These are phyloP conservation scores for Dujonia santamariae DNA, from an alignment of 1,139 yeast species.

Conservation along the genomic window DNA sequence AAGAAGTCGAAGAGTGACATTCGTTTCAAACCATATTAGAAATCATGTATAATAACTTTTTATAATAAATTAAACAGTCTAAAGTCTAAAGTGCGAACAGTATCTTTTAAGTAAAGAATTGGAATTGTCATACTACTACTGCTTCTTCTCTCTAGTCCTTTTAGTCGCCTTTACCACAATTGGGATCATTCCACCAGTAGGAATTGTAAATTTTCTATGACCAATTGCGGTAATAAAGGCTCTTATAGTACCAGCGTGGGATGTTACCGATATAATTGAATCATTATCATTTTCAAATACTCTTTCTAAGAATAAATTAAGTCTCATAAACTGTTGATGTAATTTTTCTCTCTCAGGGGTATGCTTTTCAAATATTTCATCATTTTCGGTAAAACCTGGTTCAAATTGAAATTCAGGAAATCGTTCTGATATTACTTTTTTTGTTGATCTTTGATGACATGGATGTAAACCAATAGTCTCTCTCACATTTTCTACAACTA, in stretches of 20 bases:
- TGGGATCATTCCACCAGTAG: constrained; percentile 70
- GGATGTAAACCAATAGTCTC: constrained; percentile 68
- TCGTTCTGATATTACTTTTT: constrained; percentile 19
- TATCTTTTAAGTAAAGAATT: too few relatives aligned
- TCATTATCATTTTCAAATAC: constrained; percentile 39
- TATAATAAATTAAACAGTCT: not conserved
- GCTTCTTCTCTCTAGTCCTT: constrained; percentile 3
- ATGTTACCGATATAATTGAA: constrained; percentile 47
- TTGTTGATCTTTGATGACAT: constrained; percentile 59
- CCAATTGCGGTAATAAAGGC: constrained; percentile 56
- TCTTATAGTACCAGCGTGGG: constrained; percentile 64
- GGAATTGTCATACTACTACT: too few relatives aligned
- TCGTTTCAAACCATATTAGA: constrained; percentile 55
- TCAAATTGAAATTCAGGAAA: constrained; percentile 40
- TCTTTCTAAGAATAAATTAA: constrained; percentile 46
- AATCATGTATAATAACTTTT: too few relatives aligned
- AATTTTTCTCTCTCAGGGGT: constrained; percentile 37
- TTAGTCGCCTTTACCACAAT: constrained; percentile 46
- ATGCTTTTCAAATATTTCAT: constrained; percentile 37
- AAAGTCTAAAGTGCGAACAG: not conserved
- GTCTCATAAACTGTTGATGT: constrained; percentile 49
- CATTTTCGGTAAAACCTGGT: constrained; percentile 46
- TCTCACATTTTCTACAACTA: constrained; percentile 53
- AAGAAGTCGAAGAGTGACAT: constrained; percentile 31
- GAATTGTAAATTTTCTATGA: constrained; percentile 54